Conservation (phyloP, 306 rosid genomes). For the Medicago ruthenica region DNA sequence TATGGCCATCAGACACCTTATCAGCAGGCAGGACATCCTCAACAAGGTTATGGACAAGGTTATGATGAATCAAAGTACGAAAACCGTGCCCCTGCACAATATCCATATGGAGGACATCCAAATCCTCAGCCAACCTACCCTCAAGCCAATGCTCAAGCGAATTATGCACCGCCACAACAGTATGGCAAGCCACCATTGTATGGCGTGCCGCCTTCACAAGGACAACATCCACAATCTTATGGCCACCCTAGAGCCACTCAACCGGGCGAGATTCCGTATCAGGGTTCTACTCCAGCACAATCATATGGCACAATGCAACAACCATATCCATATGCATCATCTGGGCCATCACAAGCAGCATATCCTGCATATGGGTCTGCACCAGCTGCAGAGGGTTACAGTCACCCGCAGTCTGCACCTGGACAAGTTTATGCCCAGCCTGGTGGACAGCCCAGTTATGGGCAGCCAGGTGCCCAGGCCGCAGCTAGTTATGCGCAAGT, state of each 20-base stretch:
- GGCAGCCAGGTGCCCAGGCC: constrained; percentile 66
- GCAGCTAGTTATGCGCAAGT: constrained; percentile 69
- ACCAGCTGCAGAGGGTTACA: constrained; percentile 69
- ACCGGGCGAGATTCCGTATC: constrained; percentile 77
- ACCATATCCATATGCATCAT: constrained; percentile 73
- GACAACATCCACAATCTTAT: constrained; percentile 80
- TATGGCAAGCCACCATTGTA: constrained; percentile 84
- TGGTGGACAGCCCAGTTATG: constrained; percentile 70
- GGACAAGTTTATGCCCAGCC: constrained; percentile 68
- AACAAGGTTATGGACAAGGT: too few relatives aligned
- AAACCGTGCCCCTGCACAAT: constrained; percentile 70
- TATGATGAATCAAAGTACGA: constrained; percentile 73
- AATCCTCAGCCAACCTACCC: constrained; percentile 71
- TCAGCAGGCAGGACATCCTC: constrained; percentile 73
- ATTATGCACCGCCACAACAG: constrained; percentile 70
- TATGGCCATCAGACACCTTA: constrained; percentile 68
- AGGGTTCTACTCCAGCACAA: constrained; percentile 71
- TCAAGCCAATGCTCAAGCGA: constrained; percentile 67
- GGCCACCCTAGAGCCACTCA: constrained; percentile 80
- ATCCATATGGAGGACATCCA: constrained; percentile 76
- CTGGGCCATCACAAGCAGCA: constrained; percentile 68
- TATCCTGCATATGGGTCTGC: constrained; percentile 78
- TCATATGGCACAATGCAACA: constrained; percentile 75
- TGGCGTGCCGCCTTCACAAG: constrained; percentile 74
- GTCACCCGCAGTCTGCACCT: constrained; percentile 69